A percentile compares a stretch with the other conserved stretches of the same genome.
phyloP scores from a whole-genome alignment of 306 rosid species.

The Acacia confusa region DNA sequence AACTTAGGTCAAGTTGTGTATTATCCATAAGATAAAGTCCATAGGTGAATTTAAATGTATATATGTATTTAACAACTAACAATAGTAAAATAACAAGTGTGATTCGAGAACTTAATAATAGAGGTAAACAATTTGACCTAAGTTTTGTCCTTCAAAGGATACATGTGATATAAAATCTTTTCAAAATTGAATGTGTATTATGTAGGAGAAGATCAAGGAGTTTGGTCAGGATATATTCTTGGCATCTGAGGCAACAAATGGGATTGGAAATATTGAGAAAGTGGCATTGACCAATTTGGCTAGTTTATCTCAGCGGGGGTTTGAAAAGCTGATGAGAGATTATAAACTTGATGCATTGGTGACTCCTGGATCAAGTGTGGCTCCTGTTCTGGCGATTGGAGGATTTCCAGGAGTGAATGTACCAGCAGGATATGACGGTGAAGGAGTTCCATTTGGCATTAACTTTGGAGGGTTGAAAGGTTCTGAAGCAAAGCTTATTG shows the following conservation, averaged over 20 bases:
- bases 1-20: no score
- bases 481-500: constrained; percentile 34
- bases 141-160: no score
- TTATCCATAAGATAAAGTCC: no score
- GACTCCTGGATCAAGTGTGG: constrained; percentile 33
- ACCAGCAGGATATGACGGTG: constrained; percentile 31
- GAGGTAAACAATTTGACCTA: no score
- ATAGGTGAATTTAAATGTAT: no score
- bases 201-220: constrained; percentile 27
- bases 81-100: no score
- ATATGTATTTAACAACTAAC: no score
- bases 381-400: constrained; percentile 35
- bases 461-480: constrained; percentile 41
- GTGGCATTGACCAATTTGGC: constrained; percentile 25
- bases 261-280: constrained; percentile 30
- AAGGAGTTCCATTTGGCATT: constrained; percentile 35
- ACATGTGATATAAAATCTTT: background rate
- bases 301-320: constrained; percentile 20
- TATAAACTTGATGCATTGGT: constrained; percentile 48
- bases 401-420: constrained; percentile 47
- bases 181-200: background rate
- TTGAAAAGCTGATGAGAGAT: constrained; percentile 27
- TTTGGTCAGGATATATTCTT: constrained; percentile 27
- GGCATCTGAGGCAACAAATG: constrained; percentile 34
- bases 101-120: no score